These are phyloP conservation scores for Flaveria trinervia DNA, from an alignment of 129 eudicot genomes.

Conservation along the genomic window DNA sequence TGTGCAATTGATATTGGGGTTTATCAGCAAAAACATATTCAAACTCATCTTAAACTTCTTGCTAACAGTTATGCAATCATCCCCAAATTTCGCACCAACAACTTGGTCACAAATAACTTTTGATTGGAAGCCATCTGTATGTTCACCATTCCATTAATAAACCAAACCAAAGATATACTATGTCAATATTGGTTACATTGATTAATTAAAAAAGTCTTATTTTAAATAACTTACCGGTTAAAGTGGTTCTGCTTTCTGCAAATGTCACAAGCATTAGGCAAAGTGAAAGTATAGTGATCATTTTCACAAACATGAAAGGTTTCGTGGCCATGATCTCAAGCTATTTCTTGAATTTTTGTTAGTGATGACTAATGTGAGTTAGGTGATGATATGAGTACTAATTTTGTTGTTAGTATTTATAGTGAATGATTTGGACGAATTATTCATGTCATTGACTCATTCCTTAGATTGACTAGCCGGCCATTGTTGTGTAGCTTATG, in stretches of 20 bases:
- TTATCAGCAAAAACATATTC: conserved; percentile 28
- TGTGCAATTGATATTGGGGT: conserved; percentile 41
- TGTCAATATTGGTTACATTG: background rate
- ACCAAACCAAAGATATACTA: background rate
- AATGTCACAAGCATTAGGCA: conserved; percentile 14
- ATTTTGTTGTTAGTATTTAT: too few species aligned
- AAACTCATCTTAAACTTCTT: background rate
- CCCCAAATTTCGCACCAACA: conserved; percentile 25
- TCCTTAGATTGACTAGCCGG: too few species aligned
- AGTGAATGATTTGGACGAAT: too few species aligned
- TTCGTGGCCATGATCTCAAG: conserved; percentile 28
- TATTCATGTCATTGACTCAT: too few species aligned
- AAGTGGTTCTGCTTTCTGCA: conserved; percentile 25
- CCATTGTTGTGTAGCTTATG: too few species aligned
- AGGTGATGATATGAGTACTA: too few species aligned
- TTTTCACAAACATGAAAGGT: conserved; percentile 25
- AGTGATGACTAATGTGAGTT: too few species aligned
- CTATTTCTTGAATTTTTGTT: background rate
- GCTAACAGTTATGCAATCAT: conserved; percentile 29
- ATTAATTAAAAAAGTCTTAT: background rate
- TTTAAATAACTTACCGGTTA: conserved; percentile 13
- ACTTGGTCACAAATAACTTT: conserved; percentile 24
- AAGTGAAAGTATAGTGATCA: conserved; percentile 22
- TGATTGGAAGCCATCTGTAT: conserved; percentile 2
- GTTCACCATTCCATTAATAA: background rate